Percentiles rank a stretch among this genome's conserved stretches.
Conservation (phyloP, 2,329 filamentous ascomycete species). For the Colletotrichum orchidophilum region DNA sequence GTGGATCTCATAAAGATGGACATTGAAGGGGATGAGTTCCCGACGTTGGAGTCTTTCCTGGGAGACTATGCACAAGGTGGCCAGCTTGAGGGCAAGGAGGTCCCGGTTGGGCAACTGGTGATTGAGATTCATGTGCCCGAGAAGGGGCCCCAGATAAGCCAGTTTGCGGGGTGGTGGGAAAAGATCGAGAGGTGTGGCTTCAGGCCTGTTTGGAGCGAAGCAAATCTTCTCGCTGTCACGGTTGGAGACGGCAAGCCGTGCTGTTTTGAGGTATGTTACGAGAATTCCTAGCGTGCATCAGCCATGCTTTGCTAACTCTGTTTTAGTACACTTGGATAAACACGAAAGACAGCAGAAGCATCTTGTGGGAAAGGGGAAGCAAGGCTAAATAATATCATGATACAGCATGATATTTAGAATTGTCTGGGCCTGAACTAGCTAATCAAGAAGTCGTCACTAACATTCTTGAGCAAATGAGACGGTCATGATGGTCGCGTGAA, state of each 20-base stretch:
- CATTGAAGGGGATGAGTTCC: slow-evolving; percentile 38
- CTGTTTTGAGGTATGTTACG: background rate
- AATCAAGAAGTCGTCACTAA: too few species aligned
- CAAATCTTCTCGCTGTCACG: slow-evolving; percentile 36
- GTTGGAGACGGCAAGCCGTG: background rate
- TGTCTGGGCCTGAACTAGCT: too few species aligned
- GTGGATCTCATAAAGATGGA: slow-evolving; percentile 39
- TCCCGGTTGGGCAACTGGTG: slow-evolving; percentile 35
- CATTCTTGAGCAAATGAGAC: too few species aligned
- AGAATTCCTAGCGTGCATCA: too few species aligned
- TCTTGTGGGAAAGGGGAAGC: background rate
- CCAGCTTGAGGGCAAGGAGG: background rate
- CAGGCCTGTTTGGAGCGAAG: slow-evolving; percentile 36
- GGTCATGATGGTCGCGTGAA: too few species aligned
- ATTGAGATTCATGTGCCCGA: slow-evolving; percentile 31
- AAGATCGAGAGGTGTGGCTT: slow-evolving; percentile 34
- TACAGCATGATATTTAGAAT: background rate
- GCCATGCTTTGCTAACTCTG: too few species aligned
- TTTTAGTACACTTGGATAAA: background rate
- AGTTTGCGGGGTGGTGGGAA: slow-evolving; percentile 36
- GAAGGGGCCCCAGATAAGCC: background rate
- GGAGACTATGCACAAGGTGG: background rate
- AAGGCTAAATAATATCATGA: background rate
- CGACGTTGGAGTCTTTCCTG: background rate
- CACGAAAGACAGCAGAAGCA: background rate